Base-by-base conservation (phyloP, 106 monocot species). In the Gastrodia elata region DNA sequence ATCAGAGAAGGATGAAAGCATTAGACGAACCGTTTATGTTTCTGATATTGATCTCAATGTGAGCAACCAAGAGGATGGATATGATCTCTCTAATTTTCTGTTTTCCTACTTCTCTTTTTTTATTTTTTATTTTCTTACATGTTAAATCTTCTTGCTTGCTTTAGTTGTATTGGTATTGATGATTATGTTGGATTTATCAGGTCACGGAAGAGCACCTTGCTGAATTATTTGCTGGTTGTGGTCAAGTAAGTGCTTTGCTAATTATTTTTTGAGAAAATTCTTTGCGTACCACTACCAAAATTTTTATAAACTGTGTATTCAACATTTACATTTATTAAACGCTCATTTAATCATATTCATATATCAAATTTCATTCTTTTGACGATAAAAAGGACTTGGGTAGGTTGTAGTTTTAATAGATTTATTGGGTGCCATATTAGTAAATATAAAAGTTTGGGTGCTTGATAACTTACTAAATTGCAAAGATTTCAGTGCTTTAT, bases 201-300 rank as follows among this genome's bases (percentile, higher is more conserved):
- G 89, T 95, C 28, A 95, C 94, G 25, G 94, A 95, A 80, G 89
- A 95, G 59, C 77, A 83, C 49, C 94, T 95, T 80, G 91, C 94
- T 72, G 83, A 75, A 59, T 37, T 94, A 49, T 94, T 94, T 77
- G 65, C 80, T 72, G 71, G 35, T 44, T 94, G 89, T 75, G 94
- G 94, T 37, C 83, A 83, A 72, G 94, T 94, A 83, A 89, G 88
- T 82, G 39, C 10, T 69, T 40, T 27, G 30, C 14, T 61, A 32
- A 32, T 61, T 8, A 28, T 5, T 61, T 28, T 26, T 61, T 26
- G 11, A 61, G 0, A 61, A n/a, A n/a, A n/a, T n/a, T n/a, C n/a
- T n/a, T n/a, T n/a, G n/a, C n/a, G n/a, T n/a, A n/a, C n/a, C n/a
- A n/a, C n/a, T n/a, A n/a, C n/a, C n/a, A n/a, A n/a, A n/a, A n/a